Conservation (phyloP, 176 grass and related monocot genomes). For the Eragrostis curvula region DNA sequence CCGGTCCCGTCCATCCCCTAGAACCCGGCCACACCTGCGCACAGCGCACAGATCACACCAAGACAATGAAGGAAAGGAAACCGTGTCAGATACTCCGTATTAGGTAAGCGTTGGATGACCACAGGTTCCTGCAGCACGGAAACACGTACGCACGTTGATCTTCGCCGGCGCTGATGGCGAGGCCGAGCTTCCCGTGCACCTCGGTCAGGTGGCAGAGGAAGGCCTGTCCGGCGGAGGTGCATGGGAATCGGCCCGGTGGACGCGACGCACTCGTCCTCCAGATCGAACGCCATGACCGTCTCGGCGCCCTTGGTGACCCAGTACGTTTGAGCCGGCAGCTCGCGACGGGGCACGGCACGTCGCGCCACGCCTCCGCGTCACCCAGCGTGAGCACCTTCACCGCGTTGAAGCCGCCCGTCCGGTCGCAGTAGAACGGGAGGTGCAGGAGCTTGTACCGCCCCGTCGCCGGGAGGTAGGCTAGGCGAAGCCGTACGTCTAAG, state of each 20-base stretch:
- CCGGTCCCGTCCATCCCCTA: background rate
- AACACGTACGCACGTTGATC: too few species aligned
- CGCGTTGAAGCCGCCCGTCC: background rate
- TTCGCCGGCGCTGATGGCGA: background rate
- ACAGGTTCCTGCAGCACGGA: too few species aligned
- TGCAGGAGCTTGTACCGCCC: conserved; percentile 14
- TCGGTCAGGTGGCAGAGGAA: background rate
- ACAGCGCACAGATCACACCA: conserved; percentile 14
- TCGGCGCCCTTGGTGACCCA: too few species aligned
- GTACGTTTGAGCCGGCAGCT: background rate
- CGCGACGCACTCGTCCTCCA: too few species aligned
- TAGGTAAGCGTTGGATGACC: too few species aligned
- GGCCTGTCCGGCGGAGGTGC: too few species aligned
- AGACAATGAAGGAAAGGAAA: too few species aligned
- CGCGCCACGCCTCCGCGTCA: background rate
- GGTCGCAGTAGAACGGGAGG: background rate
- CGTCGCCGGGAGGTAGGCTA: background rate
- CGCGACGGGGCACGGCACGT: background rate
- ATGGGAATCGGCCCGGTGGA: too few species aligned
- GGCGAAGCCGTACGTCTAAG: background rate
- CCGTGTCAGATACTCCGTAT: too few species aligned
- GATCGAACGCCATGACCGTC: too few species aligned
- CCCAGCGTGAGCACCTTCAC: conserved; percentile 18
- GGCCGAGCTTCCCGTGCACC: background rate
- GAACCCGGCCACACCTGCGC: background rate